Percentiles rank a stretch among this genome's conserved stretches.
Conservation (phyloP, 805 yeast genomes). For the Candida palmyrensis region DNA sequence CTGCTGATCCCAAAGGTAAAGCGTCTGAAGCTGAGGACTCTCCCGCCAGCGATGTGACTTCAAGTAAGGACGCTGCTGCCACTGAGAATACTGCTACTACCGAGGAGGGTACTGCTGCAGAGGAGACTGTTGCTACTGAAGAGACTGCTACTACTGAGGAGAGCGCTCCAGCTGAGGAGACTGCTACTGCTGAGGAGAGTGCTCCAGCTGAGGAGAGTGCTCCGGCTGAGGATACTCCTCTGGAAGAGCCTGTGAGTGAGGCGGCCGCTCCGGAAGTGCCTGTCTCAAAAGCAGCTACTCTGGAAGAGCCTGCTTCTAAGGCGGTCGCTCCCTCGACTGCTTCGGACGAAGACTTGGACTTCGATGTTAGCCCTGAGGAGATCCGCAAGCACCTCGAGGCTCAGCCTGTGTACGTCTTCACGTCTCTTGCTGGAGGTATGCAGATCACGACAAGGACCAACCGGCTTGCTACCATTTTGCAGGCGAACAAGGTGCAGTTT, state of each 20-base stretch:
- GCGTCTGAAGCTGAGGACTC: neutral
- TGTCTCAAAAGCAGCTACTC: constrained; percentile 1
- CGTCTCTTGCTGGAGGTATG: constrained; percentile 86
- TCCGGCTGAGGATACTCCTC: constrained; percentile 1
- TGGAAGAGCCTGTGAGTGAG: neutral
- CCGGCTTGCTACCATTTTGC: constrained; percentile 65
- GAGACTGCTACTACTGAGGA: constrained; percentile 2
- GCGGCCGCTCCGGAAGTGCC: too few species aligned
- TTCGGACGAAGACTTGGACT: constrained; percentile 16
- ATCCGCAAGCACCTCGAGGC: constrained; percentile 37
- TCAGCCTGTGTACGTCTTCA: constrained; percentile 69
- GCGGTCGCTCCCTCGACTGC: constrained; percentile 3
- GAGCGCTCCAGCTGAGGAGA: neutral
- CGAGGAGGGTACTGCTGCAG: constrained; percentile 5
- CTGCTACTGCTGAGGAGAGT: neutral
- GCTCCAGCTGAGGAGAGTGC: neutral
- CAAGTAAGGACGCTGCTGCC: constrained; percentile 52
- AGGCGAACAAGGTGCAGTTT: constrained; percentile 67
- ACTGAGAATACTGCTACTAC: constrained; percentile 7
- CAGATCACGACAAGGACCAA: constrained; percentile 75
- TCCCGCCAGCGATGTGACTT: neutral
- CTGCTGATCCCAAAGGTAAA: too few species aligned
- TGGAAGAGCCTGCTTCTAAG: neutral
- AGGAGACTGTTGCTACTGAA: neutral
- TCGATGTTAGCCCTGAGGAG: constrained; percentile 37